phyloP scores from a whole-genome alignment of 805 yeast genomes.

The Hemisphaericaspora nanyangensis region DNA sequence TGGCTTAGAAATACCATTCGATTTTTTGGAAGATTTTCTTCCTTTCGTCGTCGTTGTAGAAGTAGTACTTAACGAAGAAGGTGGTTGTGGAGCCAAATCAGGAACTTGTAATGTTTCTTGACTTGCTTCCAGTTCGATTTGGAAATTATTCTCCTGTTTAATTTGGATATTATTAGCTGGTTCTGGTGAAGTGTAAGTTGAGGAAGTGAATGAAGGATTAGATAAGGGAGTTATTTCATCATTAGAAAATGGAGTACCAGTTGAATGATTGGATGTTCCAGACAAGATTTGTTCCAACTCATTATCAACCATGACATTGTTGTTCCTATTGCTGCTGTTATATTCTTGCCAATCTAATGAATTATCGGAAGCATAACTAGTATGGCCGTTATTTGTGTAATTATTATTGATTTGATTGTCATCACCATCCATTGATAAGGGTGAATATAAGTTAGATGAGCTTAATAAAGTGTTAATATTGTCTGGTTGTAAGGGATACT shows the following conservation, averaged over 20 bases:
- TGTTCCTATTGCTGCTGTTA: conserved; percentile 1
- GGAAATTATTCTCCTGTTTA: conserved; percentile 4
- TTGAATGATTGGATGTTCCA: conserved; percentile 6
- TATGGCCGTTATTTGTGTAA: conserved; percentile 6
- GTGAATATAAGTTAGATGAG: conserved; percentile 2
- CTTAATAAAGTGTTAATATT: background rate
- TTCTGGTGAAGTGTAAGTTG: conserved; percentile 18
- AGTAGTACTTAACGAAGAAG: background rate
- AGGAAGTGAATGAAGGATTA: conserved; percentile 8
- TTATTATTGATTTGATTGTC: conserved; percentile 1
- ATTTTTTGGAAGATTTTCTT: conserved; percentile 4
- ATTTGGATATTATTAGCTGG: conserved; percentile 3
- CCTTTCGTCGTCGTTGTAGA: background rate
- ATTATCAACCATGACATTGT: background rate
- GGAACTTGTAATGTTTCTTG: background rate
- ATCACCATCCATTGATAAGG: conserved; percentile 7
- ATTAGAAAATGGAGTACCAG: conserved; percentile 7
- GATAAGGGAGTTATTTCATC: conserved; percentile 4
- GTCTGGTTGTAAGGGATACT: background rate
- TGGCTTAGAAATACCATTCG: conserved; percentile 37
- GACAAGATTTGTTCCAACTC: conserved; percentile 3
- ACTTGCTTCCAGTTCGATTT: conserved; percentile 1
- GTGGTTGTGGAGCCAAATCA: background rate
- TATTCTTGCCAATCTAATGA: conserved; percentile 3
- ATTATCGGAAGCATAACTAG: conserved; percentile 1